Base-by-base conservation (phyloP, 1,284 basidiomycete species). In the Ceratobasidium sp. region DNA sequence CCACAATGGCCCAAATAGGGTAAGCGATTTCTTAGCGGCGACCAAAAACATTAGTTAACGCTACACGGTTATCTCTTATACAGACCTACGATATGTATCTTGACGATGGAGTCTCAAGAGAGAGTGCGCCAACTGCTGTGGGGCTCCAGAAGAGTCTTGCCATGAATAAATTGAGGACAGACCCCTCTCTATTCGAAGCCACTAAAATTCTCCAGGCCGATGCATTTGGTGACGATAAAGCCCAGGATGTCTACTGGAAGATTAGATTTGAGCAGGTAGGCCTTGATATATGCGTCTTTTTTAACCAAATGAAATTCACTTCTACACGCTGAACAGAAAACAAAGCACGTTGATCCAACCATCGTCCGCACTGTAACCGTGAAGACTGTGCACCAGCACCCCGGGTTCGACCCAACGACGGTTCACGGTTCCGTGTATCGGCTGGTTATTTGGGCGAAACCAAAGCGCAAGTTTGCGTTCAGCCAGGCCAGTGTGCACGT, bases 61-160 rank as follows among this genome's bases (percentile, higher is more conserved):
- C 5, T 6, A 5, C 7, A 7, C 40, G 13, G 9, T 15, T 49
- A 46, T 20, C 13, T 39, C 13, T 13, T 51, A 20, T 23, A 23
- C 42, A 78, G 69, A 33, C 33, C 3, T 78, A 78, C 51, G 44
- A 63, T 12, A 72, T 78, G 77, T 78, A 78, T 60, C 61, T 78
- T 20, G 77, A 78, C 51, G 77, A 78, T 49, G 77, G 77, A 20
- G 77, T 66, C 1, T 78, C 77, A 26, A 51, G 77, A 39, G 42
- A 71, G 18, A 78, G 77, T n/a, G 77, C 77, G 46, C 77, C 77
- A 39, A 73, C 71, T n/a, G 40, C 42, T 39, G 15, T 6, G 23
- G 58, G 49, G 3, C 28, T 73, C 10, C 55, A 53, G 46, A 49
- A 39, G 13, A 15, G n/a, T 20, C 13, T 18, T n/a, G 44, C 58